These are phyloP conservation scores for Hypoxylon sp. DNA, from an alignment of 2,329 filamentous ascomycete genomes.

Conservation along the genomic window DNA sequence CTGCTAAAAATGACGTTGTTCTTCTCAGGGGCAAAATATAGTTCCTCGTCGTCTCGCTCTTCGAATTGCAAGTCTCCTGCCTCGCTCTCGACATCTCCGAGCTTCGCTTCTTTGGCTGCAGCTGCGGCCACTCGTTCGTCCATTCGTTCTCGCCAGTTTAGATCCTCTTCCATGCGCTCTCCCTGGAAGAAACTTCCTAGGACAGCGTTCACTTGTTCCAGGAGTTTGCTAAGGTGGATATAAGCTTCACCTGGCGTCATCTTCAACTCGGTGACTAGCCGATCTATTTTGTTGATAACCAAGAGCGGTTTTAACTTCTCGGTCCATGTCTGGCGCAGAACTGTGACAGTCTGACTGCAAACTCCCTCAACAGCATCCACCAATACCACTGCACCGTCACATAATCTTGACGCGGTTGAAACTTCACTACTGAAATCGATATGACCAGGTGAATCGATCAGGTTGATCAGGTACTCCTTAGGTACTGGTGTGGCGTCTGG, in stretches of 20 bases:
- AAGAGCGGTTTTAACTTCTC: conserved; percentile 95
- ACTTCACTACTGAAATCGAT: conserved; percentile 99
- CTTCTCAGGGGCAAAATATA: conserved; percentile 98
- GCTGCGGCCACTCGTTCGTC: conserved; percentile 86
- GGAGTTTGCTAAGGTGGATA: conserved; percentile 85
- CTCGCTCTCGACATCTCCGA: conserved; percentile 66
- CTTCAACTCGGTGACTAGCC: conserved; percentile 92
- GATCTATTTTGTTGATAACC: conserved; percentile 98
- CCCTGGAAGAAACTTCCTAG: conserved; percentile 98
- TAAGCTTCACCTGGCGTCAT: conserved; percentile 94
- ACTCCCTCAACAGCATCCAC: conserved; percentile 98
- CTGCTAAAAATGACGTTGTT: conserved; percentile 99
- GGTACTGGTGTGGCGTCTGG: conserved; percentile 78
- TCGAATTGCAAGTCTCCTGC: conserved; percentile 80
- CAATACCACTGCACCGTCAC: conserved; percentile 93
- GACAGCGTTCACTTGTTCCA: conserved; percentile 97
- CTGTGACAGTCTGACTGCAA: conserved; percentile 98
- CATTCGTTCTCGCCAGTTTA: conserved; percentile 94
- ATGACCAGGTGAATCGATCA: conserved; percentile 98
- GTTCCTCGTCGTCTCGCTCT: conserved; percentile 94
- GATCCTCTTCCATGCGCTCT: conserved; percentile 97
- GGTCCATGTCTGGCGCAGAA: conserved; percentile 93
- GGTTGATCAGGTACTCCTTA: conserved; percentile 94
- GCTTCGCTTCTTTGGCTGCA: conserved; percentile 70
- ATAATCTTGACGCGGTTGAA: conserved; percentile 92